Conservation (phyloP, 2,329 filamentous ascomycete genomes). For the Hypomyces perniciosus region DNA sequence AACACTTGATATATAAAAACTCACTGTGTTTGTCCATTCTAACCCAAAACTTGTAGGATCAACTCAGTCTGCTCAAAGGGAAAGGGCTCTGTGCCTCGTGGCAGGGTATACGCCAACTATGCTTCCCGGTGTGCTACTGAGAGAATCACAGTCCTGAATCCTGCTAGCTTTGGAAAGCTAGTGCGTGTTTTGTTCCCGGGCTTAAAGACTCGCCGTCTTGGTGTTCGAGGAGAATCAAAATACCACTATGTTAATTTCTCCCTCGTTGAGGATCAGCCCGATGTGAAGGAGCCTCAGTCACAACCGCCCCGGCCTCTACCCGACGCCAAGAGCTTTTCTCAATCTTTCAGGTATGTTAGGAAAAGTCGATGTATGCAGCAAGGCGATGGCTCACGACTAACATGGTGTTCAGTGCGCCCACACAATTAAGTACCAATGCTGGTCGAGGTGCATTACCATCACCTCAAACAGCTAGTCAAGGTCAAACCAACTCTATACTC, state of each 20-base stretch:
- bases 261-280: conserved; percentile 51
- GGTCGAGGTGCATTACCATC: conserved; percentile 23
- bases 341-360: conserved; percentile 43
- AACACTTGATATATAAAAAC: neutral
- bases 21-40: conserved; percentile 1
- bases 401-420: conserved; percentile 22
- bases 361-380: neutral
- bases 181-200: conserved; percentile 94
- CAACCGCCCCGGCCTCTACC: conserved; percentile 44
- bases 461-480: conserved; percentile 22
- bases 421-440: conserved; percentile 25
- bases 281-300: conserved; percentile 38
- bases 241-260: conserved; percentile 83
- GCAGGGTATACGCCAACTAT: conserved; percentile 92
- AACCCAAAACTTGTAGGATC: conserved; percentile 48
- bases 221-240: conserved; percentile 93
- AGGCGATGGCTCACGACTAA: neutral
- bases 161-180: conserved; percentile 94
- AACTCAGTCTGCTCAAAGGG: conserved; percentile 66
- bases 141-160: conserved; percentile 89
- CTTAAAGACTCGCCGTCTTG: conserved; percentile 84
- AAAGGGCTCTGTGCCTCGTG: conserved; percentile 82
- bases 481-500: conserved; percentile 11
- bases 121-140: conserved; percentile 89
- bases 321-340: conserved; percentile 42